A percentile compares a stretch with the other conserved stretches of the same genome.
phyloP scores from a whole-genome alignment of 2,329 filamentous ascomycete genomes.

The Penicillium sp. region DNA sequence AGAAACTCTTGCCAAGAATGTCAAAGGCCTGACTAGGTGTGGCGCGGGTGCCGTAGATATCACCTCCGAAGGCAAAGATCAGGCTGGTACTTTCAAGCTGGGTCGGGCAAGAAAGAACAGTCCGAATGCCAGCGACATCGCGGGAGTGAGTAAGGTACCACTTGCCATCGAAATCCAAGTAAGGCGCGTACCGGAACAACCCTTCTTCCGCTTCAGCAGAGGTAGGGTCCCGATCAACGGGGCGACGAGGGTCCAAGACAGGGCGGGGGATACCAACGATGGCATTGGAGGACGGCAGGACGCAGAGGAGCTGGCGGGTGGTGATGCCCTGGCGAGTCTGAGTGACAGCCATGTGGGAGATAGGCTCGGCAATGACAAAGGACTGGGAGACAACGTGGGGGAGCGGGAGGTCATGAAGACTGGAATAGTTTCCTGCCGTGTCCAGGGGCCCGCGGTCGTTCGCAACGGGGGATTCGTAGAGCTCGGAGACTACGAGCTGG shows the following conservation, averaged over 20 bases:
- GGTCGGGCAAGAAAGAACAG: constrained; percentile 75
- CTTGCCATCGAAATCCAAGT: constrained; percentile 81
- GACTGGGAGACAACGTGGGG: constrained; percentile 80
- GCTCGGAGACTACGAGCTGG: constrained; percentile 81
- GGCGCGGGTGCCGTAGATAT: constrained; percentile 84
- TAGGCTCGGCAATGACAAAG: constrained; percentile 77
- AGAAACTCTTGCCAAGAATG: constrained; percentile 89
- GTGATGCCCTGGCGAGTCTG: constrained; percentile 92
- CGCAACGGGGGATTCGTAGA: constrained; percentile 81
- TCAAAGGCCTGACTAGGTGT: constrained; percentile 91
- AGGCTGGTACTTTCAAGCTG: constrained; percentile 89
- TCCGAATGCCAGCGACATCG: constrained; percentile 74
- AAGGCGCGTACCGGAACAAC: constrained; percentile 72
- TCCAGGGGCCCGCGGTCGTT: constrained; percentile 84
- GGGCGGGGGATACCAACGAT: constrained; percentile 79
- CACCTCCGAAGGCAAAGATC: constrained; percentile 80
- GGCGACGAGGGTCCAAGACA: constrained; percentile 81
- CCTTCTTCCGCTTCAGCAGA: constrained; percentile 81
- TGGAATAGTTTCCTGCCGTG: constrained; percentile 72
- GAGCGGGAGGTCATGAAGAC: constrained; percentile 66
- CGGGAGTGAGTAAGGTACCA: constrained; percentile 79
- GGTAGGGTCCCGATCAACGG: constrained; percentile 81
- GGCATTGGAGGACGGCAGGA: constrained; percentile 71
- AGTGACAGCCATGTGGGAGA: constrained; percentile 79
- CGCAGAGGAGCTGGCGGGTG: constrained; percentile 77